Evolutionary conservation across 192 early-diverging fungal genomes (phyloP), one percentile per base, ranked within the genome.

Genomic region (Gaertneriomyces sp.): DNA sequence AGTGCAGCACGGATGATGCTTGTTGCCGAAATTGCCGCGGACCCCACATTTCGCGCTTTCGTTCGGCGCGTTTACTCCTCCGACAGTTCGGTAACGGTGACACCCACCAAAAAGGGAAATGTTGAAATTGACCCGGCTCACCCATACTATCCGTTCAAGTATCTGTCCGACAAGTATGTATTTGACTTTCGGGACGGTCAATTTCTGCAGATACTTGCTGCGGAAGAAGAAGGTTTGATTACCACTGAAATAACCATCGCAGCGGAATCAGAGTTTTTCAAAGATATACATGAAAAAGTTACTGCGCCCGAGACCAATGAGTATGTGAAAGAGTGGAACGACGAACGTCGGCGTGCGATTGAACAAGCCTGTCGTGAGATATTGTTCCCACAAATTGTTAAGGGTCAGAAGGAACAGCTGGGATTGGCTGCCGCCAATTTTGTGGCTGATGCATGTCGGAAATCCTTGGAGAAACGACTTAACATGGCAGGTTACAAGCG

Each of bases 111-210:
- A 41, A 88, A 87, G 58, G 96, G 94, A 0, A 66, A 76, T 25
- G 76, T 61, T 39, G 87, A 87, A 60, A 93, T 98, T 59, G 87
- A 91, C 46, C 81, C 81, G 9, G 74, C 83, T 10, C 93, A 96
- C 60, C 83, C 89, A 1, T 91, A 87, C 56, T 86, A 82, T 58
- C 83, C 87, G 5, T 94, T 95, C 81, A 95, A 95, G 80, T 95
- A 88, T 44, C 64, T 98, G 52, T 68, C 71, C 12, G 80, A 87
- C 42, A 96, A 95, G 70, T 91, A 86, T 12, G 74, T 89, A 6
- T 73, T 71, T 2, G 84, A 80, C 43, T 93, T 93, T 60, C 81
- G 82, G 7, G 78, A 84, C 56, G 88, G 83, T 3, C 86, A 91
- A 74, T 93, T 93, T 72, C 66, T 93, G 40, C 82, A 85, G 41